Percentiles rank a stretch among this genome's conserved stretches.
Conservation (phyloP, 2,329 filamentous ascomycete genomes). For the Aspergillus pseudoglaucus region DNA sequence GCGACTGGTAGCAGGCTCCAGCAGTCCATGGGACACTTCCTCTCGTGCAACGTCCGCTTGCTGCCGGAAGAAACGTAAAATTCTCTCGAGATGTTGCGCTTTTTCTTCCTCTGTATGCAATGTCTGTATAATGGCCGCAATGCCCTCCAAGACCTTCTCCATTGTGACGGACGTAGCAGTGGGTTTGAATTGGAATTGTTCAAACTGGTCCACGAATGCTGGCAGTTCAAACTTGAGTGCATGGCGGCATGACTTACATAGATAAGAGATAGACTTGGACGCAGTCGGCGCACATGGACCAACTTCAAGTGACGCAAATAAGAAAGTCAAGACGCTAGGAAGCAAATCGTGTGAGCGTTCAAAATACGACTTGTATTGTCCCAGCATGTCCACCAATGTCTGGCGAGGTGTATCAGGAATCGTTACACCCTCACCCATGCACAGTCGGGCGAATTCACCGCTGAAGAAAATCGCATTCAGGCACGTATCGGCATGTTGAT, state of each 20-base stretch:
- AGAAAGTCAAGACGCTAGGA: constrained; percentile 36
- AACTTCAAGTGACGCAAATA: constrained; percentile 39
- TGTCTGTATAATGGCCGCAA: constrained; percentile 40
- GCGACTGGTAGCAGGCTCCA: constrained; percentile 28
- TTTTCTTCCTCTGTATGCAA: constrained; percentile 34
- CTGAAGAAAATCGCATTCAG: constrained; percentile 37
- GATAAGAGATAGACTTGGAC: constrained; percentile 37
- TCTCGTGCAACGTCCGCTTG: constrained; percentile 27
- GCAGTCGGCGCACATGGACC: constrained; percentile 36
- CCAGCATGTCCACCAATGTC: constrained; percentile 38
- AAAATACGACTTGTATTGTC: constrained; percentile 39
- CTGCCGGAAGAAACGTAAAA: constrained; percentile 32
- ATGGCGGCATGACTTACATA: constrained; percentile 39
- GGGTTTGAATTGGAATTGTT: constrained; percentile 31
- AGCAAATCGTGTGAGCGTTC: constrained; percentile 37
- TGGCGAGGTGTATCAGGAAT: constrained; percentile 35
- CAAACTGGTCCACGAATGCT: constrained; percentile 37
- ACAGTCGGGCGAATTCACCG: constrained; percentile 28
- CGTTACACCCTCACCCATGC: constrained; percentile 21
- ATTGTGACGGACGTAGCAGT: constrained; percentile 32
- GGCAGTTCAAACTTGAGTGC: constrained; percentile 36
- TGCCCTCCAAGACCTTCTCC: constrained; percentile 39
- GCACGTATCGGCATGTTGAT: constrained; percentile 35
- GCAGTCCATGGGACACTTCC: constrained; percentile 23
- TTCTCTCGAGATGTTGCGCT: constrained; percentile 30